Evolutionary conservation across 2,329 filamentous ascomycete species (phyloP).

Genomic region (Fusarium setosum): DNA sequence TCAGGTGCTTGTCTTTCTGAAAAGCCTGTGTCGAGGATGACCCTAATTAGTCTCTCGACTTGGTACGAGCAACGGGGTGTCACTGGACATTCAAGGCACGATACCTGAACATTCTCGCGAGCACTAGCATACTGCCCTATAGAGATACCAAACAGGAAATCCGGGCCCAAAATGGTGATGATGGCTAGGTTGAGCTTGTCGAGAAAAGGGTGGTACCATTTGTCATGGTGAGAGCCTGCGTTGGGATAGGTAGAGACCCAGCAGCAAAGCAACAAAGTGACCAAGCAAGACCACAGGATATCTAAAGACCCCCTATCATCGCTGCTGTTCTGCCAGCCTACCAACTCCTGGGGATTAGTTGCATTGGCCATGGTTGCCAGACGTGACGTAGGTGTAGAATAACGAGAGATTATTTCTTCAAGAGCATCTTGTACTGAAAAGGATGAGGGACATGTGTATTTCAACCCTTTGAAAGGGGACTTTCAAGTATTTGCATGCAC

Average conservation of each 20-base stretch:
- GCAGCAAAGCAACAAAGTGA: conserved; percentile 55
- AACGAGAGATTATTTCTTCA: too few species aligned
- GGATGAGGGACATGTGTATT: too few species aligned
- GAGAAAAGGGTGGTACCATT: conserved; percentile 41
- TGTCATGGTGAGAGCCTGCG: conserved; percentile 46
- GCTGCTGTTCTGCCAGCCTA: conserved; percentile 33
- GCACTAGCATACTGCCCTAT: conserved; percentile 50
- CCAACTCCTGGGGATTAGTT: neutral
- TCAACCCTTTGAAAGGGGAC: too few species aligned
- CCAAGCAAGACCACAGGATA: conserved; percentile 51
- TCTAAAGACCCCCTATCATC: conserved; percentile 52
- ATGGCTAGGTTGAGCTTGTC: conserved; percentile 49
- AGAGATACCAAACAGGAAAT: conserved; percentile 50
- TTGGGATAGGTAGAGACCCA: conserved; percentile 55
- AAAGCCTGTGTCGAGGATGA: too few species aligned
- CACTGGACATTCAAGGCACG: too few species aligned
- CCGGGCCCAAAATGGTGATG: conserved; percentile 51
- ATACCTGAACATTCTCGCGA: conserved; percentile 45
- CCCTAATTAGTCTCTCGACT: too few species aligned
- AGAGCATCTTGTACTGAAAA: too few species aligned
- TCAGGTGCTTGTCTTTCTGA: conserved; percentile 4
- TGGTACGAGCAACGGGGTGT: too few species aligned
- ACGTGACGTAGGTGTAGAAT: too few species aligned
- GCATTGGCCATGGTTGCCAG: too few species aligned
- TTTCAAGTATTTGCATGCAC: too few species aligned